These are phyloP conservation scores for Platanus orientalis DNA, from an alignment of 164 flowering plant genomes.

Conservation along the genomic window DNA sequence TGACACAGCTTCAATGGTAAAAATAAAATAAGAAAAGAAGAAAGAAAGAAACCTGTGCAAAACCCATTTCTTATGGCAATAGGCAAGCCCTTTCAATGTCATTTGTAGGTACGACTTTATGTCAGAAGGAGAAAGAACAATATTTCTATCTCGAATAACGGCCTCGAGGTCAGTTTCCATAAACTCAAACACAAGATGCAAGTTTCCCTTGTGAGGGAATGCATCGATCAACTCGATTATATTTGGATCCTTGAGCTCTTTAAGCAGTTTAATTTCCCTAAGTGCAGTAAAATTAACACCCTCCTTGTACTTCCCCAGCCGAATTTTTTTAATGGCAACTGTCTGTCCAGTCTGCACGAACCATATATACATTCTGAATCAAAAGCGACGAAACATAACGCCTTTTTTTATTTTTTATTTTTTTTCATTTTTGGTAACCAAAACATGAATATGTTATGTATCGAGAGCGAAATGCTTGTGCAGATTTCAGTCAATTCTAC, in stretches of 20 bases:
- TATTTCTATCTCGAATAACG: constrained; percentile 86
- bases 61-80: constrained; percentile 95
- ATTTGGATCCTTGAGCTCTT: constrained; percentile 88
- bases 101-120: constrained; percentile 85
- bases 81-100: constrained; percentile 92
- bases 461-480: background rate
- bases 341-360: constrained; percentile 66
- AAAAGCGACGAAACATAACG: background rate
- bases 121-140: constrained; percentile 89
- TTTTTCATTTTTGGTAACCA: too few species aligned
- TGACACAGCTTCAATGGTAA: background rate
- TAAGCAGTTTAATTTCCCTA: constrained; percentile 87
- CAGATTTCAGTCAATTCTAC: background rate
- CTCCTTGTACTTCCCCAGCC: constrained; percentile 89
- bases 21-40: background rate
- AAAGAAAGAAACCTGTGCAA: constrained; percentile 61
- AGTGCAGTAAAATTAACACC: constrained; percentile 96
- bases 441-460: background rate
- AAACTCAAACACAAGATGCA: constrained; percentile 95
- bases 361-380: constrained; percentile 1
- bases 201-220: constrained; percentile 89
- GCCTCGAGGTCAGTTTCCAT: constrained; percentile 99
- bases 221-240: constrained; percentile 92
- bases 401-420: background rate
- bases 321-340: constrained; percentile 95